phyloP scores from a whole-genome alignment of 2,329 filamentous ascomycete species.

The Fusarium solani-melongenae region DNA sequence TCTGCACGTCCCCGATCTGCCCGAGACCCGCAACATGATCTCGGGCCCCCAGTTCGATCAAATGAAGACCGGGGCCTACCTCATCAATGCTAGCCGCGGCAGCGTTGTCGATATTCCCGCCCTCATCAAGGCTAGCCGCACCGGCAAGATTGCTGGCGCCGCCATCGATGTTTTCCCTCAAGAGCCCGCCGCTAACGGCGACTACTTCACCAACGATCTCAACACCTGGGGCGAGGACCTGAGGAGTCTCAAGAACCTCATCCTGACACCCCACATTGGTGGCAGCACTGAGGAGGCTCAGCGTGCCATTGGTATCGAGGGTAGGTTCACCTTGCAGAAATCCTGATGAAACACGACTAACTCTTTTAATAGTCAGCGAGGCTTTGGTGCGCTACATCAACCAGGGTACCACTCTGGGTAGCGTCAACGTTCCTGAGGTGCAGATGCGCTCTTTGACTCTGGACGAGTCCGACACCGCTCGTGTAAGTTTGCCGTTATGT shows the following conservation, averaged over 20 bases:
- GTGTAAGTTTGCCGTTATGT: constrained; percentile 59
- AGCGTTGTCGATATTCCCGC: constrained; percentile 95
- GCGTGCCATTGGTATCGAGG: constrained; percentile 92
- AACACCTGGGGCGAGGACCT: constrained; percentile 90
- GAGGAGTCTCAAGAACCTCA: constrained; percentile 87
- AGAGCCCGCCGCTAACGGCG: constrained; percentile 92
- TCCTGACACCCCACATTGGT: constrained; percentile 96
- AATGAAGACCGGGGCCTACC: constrained; percentile 93
- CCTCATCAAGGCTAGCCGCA: constrained; percentile 86
- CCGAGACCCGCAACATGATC: constrained; percentile 95
- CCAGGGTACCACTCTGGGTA: constrained; percentile 88
- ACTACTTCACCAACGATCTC: constrained; percentile 88
- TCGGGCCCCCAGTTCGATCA: constrained; percentile 79
- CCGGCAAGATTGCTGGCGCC: constrained; percentile 89
- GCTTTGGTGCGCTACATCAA: constrained; percentile 95
- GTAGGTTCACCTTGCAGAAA: constrained; percentile 48
- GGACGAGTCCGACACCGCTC: constrained; percentile 88
- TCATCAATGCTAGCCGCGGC: constrained; percentile 96
- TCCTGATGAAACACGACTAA: constrained; percentile 11
- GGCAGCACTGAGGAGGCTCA: constrained; percentile 98
- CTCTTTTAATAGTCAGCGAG: constrained; percentile 71
- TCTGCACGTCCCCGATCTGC: constrained; percentile 91
- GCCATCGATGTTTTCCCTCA: constrained; percentile 97
- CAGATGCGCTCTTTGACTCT: constrained; percentile 88
- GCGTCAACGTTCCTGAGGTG: constrained; percentile 97